Percentiles rank a stretch among this genome's conserved stretches.
phyloP scores from a whole-genome alignment of 495 filamentous ascomycete species.

The Hypomontagnella submonticulosa region DNA sequence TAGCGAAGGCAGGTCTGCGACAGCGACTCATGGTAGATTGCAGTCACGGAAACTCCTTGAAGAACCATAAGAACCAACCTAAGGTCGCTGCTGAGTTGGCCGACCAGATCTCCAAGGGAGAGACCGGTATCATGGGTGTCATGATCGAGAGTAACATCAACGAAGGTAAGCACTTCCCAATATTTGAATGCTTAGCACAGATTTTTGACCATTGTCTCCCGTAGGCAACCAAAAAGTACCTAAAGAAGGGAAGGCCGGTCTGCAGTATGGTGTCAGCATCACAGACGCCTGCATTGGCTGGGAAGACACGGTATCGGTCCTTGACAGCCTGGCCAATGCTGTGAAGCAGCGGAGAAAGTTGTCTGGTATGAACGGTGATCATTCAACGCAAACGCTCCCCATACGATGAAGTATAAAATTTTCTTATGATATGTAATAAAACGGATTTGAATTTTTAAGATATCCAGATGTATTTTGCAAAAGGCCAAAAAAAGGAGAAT shows the following conservation, averaged over 20 bases:
- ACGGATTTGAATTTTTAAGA: constrained; percentile 12
- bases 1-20: constrained; percentile 71
- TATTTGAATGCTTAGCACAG: neutral
- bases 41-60: constrained; percentile 94
- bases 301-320: constrained; percentile 87
- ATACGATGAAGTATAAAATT: no score
- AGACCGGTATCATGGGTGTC: constrained; percentile 92
- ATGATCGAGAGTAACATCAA: constrained; percentile 99
- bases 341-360: constrained; percentile 74
- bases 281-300: constrained; percentile 97
- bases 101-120: constrained; percentile 85
- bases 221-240: constrained; percentile 92
- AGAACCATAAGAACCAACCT: constrained; percentile 97
- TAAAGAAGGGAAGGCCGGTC: constrained; percentile 82
- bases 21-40: constrained; percentile 97
- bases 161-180: constrained; percentile 69
- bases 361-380: constrained; percentile 40
- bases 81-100: constrained; percentile 87
- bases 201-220: constrained; percentile 21
- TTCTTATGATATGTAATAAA: constrained; percentile 24
- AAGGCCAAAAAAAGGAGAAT: constrained; percentile 9
- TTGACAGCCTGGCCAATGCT: constrained; percentile 82
- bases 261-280: constrained; percentile 96
- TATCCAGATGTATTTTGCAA: constrained; percentile 15
- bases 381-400: constrained; percentile 2